Base-by-base conservation (phyloP, 1,284 basidiomycete genomes). In the Trametes pubescens region DNA sequence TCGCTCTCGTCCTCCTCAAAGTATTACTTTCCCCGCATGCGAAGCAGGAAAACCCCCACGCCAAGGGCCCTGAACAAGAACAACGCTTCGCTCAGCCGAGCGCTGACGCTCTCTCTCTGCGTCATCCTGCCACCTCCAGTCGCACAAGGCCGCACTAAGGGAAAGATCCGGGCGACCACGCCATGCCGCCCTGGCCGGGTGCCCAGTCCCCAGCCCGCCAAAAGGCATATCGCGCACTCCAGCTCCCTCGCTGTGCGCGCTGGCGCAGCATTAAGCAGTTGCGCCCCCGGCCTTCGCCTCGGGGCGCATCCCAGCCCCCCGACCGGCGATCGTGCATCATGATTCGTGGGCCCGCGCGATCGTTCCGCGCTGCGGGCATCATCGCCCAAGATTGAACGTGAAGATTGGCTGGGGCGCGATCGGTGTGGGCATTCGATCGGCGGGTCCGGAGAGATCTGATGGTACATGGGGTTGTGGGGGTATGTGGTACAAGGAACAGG, bases 141-240 rank as follows among this genome's bases (percentile, higher is more conserved):
- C 51, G 13, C 60, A 26, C 47, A 43, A 48, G 34, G 38, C 43
- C 56, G 61, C 59, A 59, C 59, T 59, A 66, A 64, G 57, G 67
- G 65, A 65, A 66, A 64, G 67, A 66, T 68, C 67, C 67, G 67
- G 35, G 29, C 29, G 48, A 49, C 53, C 21, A 48, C 40, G 24
- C 29, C 35, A 29, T 40, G 43, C 53, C 38, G 53, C 53, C 29
- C 22, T n/a, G 46, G 56, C 44, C 56, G 56, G 56, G 35, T 57
- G 44, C 56, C 38, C 21, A 48, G 10, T 6, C 11, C 2, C 11
- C 26, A 34, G 24, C 24, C 66, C 62, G 24, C 29, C 62, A 62
- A 64, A 44, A 13, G 62, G 67, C 54, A 68, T 68, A 68, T 68
- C 65, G 62, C 37, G 54, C 67, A 64, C 34, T 56, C 67, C 67